Evolutionary conservation across 495 filamentous ascomycete genomes (phyloP).

Genomic region (Mycothermus thermophilus): DNA sequence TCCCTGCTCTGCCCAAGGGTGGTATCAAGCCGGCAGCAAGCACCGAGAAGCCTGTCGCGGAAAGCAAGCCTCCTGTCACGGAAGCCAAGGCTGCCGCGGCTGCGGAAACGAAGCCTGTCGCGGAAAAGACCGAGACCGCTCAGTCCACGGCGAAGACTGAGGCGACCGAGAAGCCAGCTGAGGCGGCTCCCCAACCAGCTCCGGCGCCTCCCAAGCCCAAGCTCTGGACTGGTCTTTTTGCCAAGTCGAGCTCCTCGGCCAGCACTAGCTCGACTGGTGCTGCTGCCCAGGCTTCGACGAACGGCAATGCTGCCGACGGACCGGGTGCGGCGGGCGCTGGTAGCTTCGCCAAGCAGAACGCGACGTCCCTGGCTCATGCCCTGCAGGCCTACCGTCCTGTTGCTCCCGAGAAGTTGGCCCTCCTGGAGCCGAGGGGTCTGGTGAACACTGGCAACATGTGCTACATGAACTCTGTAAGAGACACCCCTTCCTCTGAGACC

Average conservation of each 20-base stretch:
- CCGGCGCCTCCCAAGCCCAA: constrained; percentile 42
- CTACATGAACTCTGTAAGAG: constrained; percentile 96
- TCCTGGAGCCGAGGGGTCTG: constrained; percentile 86
- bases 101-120: background rate
- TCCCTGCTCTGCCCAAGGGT: constrained; percentile 51
- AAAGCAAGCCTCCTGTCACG: constrained; percentile 13
- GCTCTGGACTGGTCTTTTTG: constrained; percentile 66
- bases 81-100: constrained; percentile 18
- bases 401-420: constrained; percentile 51
- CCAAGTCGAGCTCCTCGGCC: constrained; percentile 32
- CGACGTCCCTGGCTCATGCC: constrained; percentile 56
- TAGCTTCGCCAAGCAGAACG: constrained; percentile 40
- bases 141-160: constrained; percentile 12
- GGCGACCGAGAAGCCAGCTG: background rate
- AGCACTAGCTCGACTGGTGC: constrained; percentile 14
- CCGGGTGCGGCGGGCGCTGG: constrained; percentile 8
- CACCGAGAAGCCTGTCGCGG: constrained; percentile 11
- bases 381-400: constrained; percentile 50
- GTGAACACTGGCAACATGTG: constrained; percentile 99
- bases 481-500: background rate
- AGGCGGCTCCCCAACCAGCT: constrained; percentile 19
- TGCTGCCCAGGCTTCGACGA: constrained; percentile 14
- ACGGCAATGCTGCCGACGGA: constrained; percentile 11
- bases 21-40: constrained; percentile 27
- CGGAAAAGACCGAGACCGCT: constrained; percentile 12